Base-by-base conservation (phyloP, 768 basidiomycete species). In the Filobasidium floriforme region DNA sequence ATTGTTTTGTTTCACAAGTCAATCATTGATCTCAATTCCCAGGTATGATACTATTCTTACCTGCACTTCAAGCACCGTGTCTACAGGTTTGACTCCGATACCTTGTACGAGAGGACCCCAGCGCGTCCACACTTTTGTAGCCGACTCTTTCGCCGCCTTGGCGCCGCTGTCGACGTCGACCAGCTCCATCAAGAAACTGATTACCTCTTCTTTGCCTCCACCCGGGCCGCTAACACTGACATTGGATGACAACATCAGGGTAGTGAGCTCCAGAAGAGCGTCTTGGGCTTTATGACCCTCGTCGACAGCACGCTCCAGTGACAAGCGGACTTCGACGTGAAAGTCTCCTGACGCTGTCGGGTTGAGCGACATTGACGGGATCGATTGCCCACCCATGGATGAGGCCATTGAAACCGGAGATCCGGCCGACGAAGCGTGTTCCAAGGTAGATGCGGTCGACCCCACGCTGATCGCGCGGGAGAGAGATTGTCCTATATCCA, bases 191-290 rank as follows among this genome's bases (percentile, higher is more conserved):
- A 98, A 83, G 44, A 86, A 89, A n/a, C 83, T 83, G 43, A 97
- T 82, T n/a, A 97, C 90, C 18, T 88, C 89, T 77, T 92, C 88
- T 61, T 89, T 83, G 18, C 96, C 92, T 60, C 86, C 83, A n/a
- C 83, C 84, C 2, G 67, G 68, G 11, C 69, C 69, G 40, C 66
- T 68, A 22, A 96, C 83, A 12, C 89, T 85, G 29, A 97, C 94
- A 73, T 97, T 98, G 73, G 88, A 89, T 41, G 92, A 91, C 90
- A 98, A 94, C 59, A 93, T 89, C 54, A 99, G 84, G 52, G 94
- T 96, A 81, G 94, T 92, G 67, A 98, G 83, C 76, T 98, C 94
- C 68, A 98, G 88, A 0, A 89, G 83, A 1, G 92, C 92, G 77
- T 96, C 92, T 71, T 94, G 91, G 55, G 94, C 87, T 12, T 87